A percentile compares a stretch with the other conserved stretches of the same genome.
phyloP scores from a whole-genome alignment of 768 basidiomycete species.

The Russula griseocarnosa region DNA sequence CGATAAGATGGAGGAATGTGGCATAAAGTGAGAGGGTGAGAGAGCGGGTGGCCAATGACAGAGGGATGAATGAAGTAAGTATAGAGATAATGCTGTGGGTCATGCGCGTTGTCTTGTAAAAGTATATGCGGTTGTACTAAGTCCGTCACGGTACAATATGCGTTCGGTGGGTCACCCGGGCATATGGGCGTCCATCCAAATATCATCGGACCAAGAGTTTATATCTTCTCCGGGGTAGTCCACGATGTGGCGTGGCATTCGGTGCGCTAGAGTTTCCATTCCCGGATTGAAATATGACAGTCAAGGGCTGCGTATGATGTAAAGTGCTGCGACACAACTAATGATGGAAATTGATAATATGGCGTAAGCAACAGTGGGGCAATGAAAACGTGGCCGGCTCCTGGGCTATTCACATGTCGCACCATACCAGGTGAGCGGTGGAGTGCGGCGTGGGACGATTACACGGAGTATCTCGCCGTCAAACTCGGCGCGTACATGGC shows the following conservation, averaged over 20 bases:
- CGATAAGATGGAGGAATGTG: slow-evolving; percentile 5
- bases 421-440: slow-evolving; percentile 30
- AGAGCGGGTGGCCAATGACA: neutral
- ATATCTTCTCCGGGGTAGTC: neutral
- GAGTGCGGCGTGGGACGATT: slow-evolving; percentile 47
- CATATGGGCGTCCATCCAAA: slow-evolving; percentile 5
- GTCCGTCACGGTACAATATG: slow-evolving; percentile 4
- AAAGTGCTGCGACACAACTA: slow-evolving; percentile 18
- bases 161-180: neutral
- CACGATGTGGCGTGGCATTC: neutral
- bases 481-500: slow-evolving; percentile 68
- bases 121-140: slow-evolving; percentile 14
- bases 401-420: slow-evolving; percentile 26
- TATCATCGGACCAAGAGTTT: slow-evolving; percentile 5
- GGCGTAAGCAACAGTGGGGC: slow-evolving; percentile 7
- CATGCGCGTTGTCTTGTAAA: slow-evolving; percentile 17
- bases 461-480: slow-evolving; percentile 64
- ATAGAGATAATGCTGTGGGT: slow-evolving; percentile 10
- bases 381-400: slow-evolving; percentile 1
- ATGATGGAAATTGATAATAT: slow-evolving; percentile 17
- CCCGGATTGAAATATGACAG: slow-evolving; percentile 20
- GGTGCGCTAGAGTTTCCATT: slow-evolving; percentile 19
- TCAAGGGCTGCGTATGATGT: slow-evolving; percentile 19
- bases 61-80: slow-evolving; percentile 14
- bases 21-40: neutral